Evolutionary conservation across 129 eudicot species (phyloP), one percentile per base, ranked within the genome.

Genomic region (Dittrichia graveolens): DNA sequence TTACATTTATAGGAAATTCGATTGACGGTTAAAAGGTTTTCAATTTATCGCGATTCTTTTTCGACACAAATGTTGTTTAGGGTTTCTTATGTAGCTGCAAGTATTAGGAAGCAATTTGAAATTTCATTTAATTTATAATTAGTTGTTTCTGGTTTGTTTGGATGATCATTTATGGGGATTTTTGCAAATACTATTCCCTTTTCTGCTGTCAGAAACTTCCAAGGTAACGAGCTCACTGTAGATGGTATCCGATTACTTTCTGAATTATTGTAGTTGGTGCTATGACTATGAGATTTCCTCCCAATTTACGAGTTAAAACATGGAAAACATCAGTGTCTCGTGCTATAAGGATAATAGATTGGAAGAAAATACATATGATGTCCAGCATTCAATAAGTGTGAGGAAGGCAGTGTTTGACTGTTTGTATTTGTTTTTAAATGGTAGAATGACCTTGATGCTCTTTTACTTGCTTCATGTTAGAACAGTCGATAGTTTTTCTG

Each of bases 21-120:
- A 59, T 75, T 65, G 45, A 39, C 10, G 59, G 54, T 4, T 44
- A 55, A 2, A 18, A 40, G 7, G 2, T 50, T 39, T 61, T 38
- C 62, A 10, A 8, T 50, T 14, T 60, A 39, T 50, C 63, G 59
- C 61, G 49, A 72, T 47, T 34, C 5, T 5, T 46, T 37, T 39
- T 12, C 7, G 47, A 41, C 65, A 39, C 37, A 43, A 5, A 44
- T 67, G 53, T 63, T 63, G 31, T 61, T 71, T 78, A 52, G 82
- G 77, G 77, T 78, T 78, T 49, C 67, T 61, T 16, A 37, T 70
- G 41, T 58, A 18, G 50, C 37, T 54, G n/a, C 18, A 31, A 34
- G 18, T 57, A 41, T 54, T 68, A 42, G 24, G 39, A 58, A 7
- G 67, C 59, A 59, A 58, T 58, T 59, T 55, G 44, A 65, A 9